A percentile compares a stretch with the other conserved stretches of the same genome.
Conservation (phyloP, 805 yeast genomes). For the Saccharomycopsis javanensis region DNA sequence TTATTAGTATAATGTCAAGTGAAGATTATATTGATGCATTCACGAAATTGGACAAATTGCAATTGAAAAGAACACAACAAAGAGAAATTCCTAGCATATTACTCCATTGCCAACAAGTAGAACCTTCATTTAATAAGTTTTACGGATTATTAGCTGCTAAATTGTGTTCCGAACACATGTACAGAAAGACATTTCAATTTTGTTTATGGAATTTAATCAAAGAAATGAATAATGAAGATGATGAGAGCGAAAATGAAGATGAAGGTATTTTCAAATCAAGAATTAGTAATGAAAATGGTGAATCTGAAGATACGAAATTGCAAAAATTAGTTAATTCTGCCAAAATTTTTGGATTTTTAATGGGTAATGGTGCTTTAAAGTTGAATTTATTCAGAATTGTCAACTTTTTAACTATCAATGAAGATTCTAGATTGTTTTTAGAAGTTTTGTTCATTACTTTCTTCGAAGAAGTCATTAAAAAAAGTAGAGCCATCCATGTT, state of each 20-base stretch:
- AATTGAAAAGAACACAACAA: slow-evolving; percentile 69
- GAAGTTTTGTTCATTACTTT: slow-evolving; percentile 66
- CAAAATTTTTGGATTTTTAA: slow-evolving; percentile 65
- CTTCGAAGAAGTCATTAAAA: slow-evolving; percentile 54
- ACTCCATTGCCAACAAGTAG: slow-evolving; percentile 78
- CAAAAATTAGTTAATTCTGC: slow-evolving; percentile 64
- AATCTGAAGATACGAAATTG: slow-evolving; percentile 46
- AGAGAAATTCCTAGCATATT: slow-evolving; percentile 80
- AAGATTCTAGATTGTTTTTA: slow-evolving; percentile 56
- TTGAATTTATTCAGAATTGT: slow-evolving; percentile 64
- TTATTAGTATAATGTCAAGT: slow-evolving; percentile 91
- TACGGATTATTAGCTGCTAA: slow-evolving; percentile 73
- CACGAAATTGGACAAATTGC: slow-evolving; percentile 68
- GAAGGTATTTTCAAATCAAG: slow-evolving; percentile 23
- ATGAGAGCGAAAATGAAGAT: slow-evolving; percentile 24
- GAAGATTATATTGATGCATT: slow-evolving; percentile 85
- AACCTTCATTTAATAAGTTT: slow-evolving; percentile 79
- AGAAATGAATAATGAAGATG: slow-evolving; percentile 46
- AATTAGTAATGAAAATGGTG: slow-evolving; percentile 24
- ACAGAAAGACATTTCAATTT: slow-evolving; percentile 81
- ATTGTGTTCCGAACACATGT: slow-evolving; percentile 61
- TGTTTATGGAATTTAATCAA: slow-evolving; percentile 78
- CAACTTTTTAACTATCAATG: slow-evolving; percentile 56
- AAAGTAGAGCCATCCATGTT: slow-evolving; percentile 33
- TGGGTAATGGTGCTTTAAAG: slow-evolving; percentile 65